Evolutionary conservation across 257 asterid genomes (phyloP).

Genomic region (Mentha longifolia): DNA sequence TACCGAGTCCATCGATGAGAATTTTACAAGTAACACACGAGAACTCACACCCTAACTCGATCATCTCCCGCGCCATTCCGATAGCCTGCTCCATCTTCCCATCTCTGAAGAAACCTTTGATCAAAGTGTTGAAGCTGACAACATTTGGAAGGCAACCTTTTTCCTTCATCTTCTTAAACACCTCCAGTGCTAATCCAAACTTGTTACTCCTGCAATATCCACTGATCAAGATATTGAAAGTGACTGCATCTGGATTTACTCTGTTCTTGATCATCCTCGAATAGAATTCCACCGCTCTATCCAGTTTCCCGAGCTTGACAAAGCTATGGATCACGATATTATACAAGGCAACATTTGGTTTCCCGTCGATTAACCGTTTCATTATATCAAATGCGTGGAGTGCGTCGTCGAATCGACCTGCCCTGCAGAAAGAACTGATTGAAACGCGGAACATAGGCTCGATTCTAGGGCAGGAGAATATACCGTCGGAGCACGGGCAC

Average conservation of each 20-base stretch:
- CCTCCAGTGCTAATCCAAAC: slow-evolving; percentile 62
- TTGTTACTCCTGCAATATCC: slow-evolving; percentile 66
- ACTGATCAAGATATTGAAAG: slow-evolving; percentile 78
- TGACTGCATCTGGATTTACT: slow-evolving; percentile 70
- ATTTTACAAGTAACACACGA: slow-evolving; percentile 81
- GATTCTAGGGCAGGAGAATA: slow-evolving; percentile 76
- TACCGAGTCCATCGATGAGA: slow-evolving; percentile 69
- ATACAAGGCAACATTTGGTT: slow-evolving; percentile 60
- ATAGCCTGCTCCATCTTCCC: slow-evolving; percentile 75
- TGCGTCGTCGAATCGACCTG: slow-evolving; percentile 69
- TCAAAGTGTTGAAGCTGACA: slow-evolving; percentile 86
- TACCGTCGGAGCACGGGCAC: slow-evolving; percentile 94
- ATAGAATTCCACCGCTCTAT: slow-evolving; percentile 61
- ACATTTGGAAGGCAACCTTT: slow-evolving; percentile 87
- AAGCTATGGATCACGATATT: slow-evolving; percentile 79
- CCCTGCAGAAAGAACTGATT: slow-evolving; percentile 60
- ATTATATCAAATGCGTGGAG: slow-evolving; percentile 64
- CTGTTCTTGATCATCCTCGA: slow-evolving; percentile 65
- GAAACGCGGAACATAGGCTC: slow-evolving; percentile 76
- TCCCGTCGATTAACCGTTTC: slow-evolving; percentile 82
- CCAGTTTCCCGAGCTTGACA: slow-evolving; percentile 59
- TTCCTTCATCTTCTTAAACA: slow-evolving; percentile 84
- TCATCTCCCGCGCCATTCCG: slow-evolving; percentile 85
- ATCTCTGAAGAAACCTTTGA: slow-evolving; percentile 72
- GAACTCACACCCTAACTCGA: slow-evolving; percentile 70